A percentile compares a stretch with the other conserved stretches of the same genome.
phyloP scores from a whole-genome alignment of 441 rosid species.

The Mallotus repandus region DNA sequence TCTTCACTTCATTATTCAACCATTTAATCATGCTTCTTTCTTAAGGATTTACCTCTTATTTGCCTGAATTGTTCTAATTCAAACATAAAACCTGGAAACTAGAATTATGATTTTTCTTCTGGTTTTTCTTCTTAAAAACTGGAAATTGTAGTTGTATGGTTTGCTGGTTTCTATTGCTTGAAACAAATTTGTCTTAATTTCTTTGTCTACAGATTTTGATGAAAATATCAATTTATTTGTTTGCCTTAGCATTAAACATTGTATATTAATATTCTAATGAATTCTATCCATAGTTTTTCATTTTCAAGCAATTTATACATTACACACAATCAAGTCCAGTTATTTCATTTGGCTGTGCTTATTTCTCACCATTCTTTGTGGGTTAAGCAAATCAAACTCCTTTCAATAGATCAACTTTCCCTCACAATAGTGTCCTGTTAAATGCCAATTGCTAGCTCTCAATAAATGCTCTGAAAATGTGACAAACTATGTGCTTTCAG shows the following conservation, averaged over 20 bases:
- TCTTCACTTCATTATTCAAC: neutral
- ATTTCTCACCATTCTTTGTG: neutral
- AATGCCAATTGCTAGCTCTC: neutral
- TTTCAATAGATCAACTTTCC: neutral
- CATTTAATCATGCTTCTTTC: neutral
- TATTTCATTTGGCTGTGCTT: neutral
- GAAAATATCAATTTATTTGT: neutral
- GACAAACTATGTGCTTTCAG: neutral
- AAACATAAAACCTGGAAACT: neutral
- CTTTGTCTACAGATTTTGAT: neutral
- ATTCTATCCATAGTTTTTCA: too few species aligned
- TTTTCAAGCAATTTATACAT: neutral
- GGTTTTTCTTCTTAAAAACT: slow-evolving; percentile 2
- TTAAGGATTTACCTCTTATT: neutral
- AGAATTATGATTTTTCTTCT: neutral
- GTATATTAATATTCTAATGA: neutral
- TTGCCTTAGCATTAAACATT: neutral
- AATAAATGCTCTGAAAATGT: neutral
- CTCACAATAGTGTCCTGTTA: neutral
- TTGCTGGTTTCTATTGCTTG: slow-evolving; percentile 4
- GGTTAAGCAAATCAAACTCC: neutral
- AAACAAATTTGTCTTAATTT: neutral
- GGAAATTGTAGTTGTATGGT: neutral
- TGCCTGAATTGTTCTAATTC: neutral
- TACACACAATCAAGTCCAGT: neutral